phyloP scores from a whole-genome alignment of 805 yeast species.

The Metschnikowia henanensis region DNA sequence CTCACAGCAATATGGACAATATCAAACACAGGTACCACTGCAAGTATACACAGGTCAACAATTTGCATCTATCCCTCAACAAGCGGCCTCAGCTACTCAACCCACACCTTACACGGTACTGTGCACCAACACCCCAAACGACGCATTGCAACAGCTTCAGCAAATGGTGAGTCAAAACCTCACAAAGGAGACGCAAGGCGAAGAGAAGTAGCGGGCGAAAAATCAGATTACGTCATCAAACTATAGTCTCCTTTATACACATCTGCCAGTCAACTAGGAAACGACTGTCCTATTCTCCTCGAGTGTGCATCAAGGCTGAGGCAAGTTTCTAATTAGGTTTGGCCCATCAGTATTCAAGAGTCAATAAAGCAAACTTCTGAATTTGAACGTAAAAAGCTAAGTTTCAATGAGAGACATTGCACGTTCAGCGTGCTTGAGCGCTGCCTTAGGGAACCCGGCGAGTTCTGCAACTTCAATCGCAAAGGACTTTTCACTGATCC shows the following conservation, averaged over 20 bases:
- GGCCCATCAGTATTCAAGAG: too few relatives aligned
- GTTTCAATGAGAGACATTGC: conserved; percentile 25
- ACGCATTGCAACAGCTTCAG: conserved; percentile 19
- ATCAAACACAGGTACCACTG: conserved; percentile 8
- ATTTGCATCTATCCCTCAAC: neutral
- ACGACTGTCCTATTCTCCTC: too few relatives aligned
- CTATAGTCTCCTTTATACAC: too few relatives aligned
- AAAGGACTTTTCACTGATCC: conserved; percentile 73
- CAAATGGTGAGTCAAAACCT: conserved; percentile 19
- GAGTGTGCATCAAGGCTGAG: too few relatives aligned
- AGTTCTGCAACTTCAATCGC: conserved; percentile 74
- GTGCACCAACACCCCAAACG: neutral
- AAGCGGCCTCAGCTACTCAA: neutral
- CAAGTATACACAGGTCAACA: conserved; percentile 6
- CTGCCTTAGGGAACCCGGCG: conserved; percentile 74
- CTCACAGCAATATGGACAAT: conserved; percentile 15
- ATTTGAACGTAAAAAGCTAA: too few relatives aligned
- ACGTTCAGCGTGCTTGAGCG: conserved; percentile 51
- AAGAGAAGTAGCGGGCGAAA: neutral
- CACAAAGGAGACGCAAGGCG: conserved; percentile 2
- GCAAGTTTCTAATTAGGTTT: too few relatives aligned
- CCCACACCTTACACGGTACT: neutral
- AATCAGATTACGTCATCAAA: too few relatives aligned
- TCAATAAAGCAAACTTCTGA: too few relatives aligned
- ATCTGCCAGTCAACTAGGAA: too few relatives aligned